phyloP scores from a whole-genome alignment of 2,329 filamentous ascomycete genomes.

The Chaetomium globosum region DNA sequence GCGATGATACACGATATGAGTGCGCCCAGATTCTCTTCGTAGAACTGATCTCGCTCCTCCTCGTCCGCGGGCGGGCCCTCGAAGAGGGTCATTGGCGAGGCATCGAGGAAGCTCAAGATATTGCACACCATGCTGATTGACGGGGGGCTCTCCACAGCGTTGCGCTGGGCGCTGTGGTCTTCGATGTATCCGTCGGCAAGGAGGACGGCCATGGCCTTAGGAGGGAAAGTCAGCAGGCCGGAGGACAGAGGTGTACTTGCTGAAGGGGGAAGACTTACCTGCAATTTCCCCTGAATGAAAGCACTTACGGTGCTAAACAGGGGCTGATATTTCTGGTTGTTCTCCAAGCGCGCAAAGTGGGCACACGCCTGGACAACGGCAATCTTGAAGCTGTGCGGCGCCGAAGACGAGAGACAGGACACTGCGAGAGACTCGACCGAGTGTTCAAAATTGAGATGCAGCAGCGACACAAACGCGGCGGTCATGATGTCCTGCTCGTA shows the following conservation, averaged over 20 bases:
- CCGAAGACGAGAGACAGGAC: conserved; percentile 58
- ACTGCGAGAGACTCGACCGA: conserved; percentile 60
- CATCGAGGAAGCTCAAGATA: conserved; percentile 61
- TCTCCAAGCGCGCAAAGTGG: conserved; percentile 60
- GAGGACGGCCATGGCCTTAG: conserved; percentile 46
- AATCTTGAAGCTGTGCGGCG: conserved; percentile 63
- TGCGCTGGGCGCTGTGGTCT: conserved; percentile 47
- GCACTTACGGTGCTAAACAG: conserved; percentile 59
- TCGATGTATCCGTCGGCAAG: conserved; percentile 46
- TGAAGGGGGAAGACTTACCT: conserved; percentile 47
- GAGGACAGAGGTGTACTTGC: conserved; percentile 2
- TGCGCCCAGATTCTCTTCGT: conserved; percentile 53
- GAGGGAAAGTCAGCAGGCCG: not conserved
- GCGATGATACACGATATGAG: conserved; percentile 60
- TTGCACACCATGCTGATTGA: conserved; percentile 52
- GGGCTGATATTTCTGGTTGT: conserved; percentile 54
- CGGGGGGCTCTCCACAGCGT: conserved; percentile 45
- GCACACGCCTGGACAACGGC: conserved; percentile 64
- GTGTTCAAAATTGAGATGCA: conserved; percentile 62
- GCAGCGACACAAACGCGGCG: conserved; percentile 66
- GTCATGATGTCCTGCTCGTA: conserved; percentile 68
- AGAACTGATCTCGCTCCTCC: conserved; percentile 45
- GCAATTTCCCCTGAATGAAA: conserved; percentile 60
- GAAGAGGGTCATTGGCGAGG: conserved; percentile 55
- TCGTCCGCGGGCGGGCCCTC: conserved; percentile 44